Evolutionary conservation across 306 rosid genomes (phyloP).

Genomic region (Trichosanthes cucumerina): DNA sequence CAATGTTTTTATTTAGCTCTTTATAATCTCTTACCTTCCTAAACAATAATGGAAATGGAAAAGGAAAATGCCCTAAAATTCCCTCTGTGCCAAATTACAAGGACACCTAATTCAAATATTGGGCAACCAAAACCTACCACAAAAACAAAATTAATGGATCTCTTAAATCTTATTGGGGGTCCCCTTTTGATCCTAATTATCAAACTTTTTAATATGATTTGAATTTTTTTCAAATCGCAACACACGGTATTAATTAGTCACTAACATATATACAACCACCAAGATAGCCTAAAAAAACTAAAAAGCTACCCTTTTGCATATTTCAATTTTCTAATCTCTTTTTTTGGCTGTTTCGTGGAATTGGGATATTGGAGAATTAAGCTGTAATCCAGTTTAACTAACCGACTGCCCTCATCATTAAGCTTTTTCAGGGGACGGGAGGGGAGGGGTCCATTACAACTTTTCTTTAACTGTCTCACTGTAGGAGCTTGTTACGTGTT

Average conservation of each 20-base stretch:
- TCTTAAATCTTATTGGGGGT: background rate
- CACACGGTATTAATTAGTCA: background rate
- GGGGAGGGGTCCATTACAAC: no score
- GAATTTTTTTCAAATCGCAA: background rate
- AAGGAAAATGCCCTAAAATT: background rate
- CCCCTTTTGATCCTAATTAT: background rate
- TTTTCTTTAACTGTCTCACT: no score
- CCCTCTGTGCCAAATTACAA: background rate
- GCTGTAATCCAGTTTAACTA: constrained; percentile 4
- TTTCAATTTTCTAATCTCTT: background rate
- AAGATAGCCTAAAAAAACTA: background rate
- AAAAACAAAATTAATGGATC: background rate
- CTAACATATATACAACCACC: background rate
- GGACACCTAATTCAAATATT: background rate
- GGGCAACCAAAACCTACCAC: background rate
- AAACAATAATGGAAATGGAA: background rate
- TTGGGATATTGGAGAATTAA: background rate
- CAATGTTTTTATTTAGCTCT: background rate
- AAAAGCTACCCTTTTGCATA: background rate
- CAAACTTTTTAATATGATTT: background rate
- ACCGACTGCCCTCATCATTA: background rate
- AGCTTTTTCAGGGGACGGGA: no score
- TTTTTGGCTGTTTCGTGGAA: background rate
- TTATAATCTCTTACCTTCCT: background rate
- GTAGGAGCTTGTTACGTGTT: no score